phyloP scores from a whole-genome alignment of 192 early-diverging fungal genomes.

The Ambispora gerdemannii region DNA sequence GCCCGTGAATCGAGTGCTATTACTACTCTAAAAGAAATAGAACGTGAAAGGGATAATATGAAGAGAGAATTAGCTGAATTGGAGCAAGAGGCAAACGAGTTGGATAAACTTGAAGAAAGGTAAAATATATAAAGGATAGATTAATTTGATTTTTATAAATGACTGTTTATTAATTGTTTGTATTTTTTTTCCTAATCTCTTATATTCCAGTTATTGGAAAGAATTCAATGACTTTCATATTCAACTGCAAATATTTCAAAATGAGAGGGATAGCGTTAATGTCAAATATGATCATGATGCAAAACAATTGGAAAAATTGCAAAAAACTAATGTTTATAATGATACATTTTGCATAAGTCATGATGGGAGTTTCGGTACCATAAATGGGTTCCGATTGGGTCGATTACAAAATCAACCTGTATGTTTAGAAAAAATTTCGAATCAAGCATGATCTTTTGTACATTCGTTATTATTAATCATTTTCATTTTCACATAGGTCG shows the following conservation, averaged over 20 bases:
- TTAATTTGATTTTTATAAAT: background rate
- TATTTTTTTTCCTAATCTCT: background rate
- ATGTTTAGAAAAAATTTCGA: constrained; percentile 12
- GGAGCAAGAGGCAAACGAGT: constrained; percentile 49
- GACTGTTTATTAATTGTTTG: background rate
- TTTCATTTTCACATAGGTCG: constrained; percentile 50
- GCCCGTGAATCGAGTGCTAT: constrained; percentile 42
- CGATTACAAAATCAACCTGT: constrained; percentile 69
- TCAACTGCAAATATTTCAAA: constrained; percentile 59
- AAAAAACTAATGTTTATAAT: constrained; percentile 93
- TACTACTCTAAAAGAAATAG: constrained; percentile 46
- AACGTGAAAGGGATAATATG: constrained; percentile 43
- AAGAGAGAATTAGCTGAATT: constrained; percentile 48
- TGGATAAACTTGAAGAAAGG: constrained; percentile 60
- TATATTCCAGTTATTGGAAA: constrained; percentile 54
- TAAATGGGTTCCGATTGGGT: constrained; percentile 91
- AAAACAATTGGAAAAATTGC: constrained; percentile 74
- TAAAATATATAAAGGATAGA: constrained; percentile 29
- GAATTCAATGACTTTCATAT: constrained; percentile 71
- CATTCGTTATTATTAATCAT: constrained; percentile 20
- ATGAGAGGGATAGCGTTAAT: constrained; percentile 77
- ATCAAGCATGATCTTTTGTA: background rate
- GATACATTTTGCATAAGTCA: constrained; percentile 90
- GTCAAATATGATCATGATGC: constrained; percentile 74
- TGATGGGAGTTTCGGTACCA: constrained; percentile 83